Conservation (phyloP, 73 alveolate genomes). For the Breviolum minutum region DNA sequence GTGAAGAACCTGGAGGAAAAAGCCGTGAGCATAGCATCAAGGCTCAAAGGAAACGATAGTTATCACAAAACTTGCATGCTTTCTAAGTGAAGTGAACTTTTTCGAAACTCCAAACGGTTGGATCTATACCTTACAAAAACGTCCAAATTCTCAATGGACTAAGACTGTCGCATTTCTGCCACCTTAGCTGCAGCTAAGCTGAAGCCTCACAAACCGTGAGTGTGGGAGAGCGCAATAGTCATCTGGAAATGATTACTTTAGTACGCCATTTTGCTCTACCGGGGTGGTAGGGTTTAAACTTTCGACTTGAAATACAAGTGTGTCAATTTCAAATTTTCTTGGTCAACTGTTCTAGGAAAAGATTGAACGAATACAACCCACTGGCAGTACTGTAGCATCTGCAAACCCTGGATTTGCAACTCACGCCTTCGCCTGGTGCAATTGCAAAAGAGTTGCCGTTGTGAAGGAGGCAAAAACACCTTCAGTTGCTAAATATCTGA, state of each 20-base stretch:
- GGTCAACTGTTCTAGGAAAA: not conserved
- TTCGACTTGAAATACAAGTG: not conserved
- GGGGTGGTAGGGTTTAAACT: not conserved
- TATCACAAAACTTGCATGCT: not conserved
- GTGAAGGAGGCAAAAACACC: slow-evolving; percentile 80
- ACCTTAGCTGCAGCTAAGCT: slow-evolving; percentile 80
- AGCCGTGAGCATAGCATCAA: not conserved
- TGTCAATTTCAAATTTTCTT: not conserved
- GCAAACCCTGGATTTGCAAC: not conserved
- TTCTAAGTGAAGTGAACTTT: not conserved
- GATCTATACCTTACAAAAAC: too few species aligned
- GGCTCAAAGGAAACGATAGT: not conserved
- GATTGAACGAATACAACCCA: not conserved
- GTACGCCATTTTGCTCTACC: not conserved
- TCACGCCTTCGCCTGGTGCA: slow-evolving; percentile 63
- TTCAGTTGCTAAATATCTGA: not conserved
- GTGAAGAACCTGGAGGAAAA: slow-evolving; percentile 50
- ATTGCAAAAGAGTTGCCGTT: slow-evolving; percentile 61
- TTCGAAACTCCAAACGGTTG: too few species aligned
- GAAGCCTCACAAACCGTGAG: slow-evolving; percentile 28
- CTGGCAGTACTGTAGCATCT: not conserved
- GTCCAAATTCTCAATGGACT: not conserved
- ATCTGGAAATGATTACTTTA: not conserved
- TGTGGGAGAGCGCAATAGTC: not conserved
- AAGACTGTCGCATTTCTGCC: slow-evolving; percentile 23